phyloP scores from a whole-genome alignment of 371 early-diverging fungal genomes.

The Syncephalastrum contaminatum region DNA sequence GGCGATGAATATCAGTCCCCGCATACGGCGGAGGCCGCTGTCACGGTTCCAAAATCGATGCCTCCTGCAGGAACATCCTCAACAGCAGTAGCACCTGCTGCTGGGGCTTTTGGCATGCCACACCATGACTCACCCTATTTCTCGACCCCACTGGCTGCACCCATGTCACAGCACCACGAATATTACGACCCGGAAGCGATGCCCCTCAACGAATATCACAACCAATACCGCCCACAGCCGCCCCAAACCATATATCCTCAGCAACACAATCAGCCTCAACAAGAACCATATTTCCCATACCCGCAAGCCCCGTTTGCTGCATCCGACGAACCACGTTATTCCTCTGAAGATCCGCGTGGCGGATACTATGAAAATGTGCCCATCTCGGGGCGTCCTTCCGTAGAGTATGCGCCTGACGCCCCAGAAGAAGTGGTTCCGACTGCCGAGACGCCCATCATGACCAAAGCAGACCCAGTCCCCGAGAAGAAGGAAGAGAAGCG shows the following conservation, averaged over 20 bases:
- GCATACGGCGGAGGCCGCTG: not conserved
- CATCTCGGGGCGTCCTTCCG: no score
- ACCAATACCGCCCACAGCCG: conserved; percentile 1
- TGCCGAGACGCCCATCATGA: conserved; percentile 17
- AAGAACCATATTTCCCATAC: no score
- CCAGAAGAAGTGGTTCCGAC: not conserved
- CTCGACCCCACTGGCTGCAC: no score
- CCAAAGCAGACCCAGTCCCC: conserved; percentile 5
- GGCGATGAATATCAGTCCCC: conserved; percentile 2
- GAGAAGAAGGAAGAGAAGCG: conserved; percentile 1
- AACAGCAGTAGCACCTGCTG: no score
- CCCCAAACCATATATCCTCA: not conserved
- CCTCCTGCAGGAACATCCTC: not conserved
- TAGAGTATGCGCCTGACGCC: no score
- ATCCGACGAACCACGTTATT: no score
- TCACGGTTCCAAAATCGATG: not conserved
- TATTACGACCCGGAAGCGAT: conserved; percentile 16
- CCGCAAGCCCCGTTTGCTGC: no score
- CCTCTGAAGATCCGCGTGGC: no score
- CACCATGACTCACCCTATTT: no score
- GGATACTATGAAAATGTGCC: no score
- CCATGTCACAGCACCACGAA: not conserved
- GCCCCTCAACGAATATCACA: conserved; percentile 12
- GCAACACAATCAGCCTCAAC: no score
- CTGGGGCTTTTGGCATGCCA: no score